Evolutionary conservation across 2,329 filamentous ascomycete species (phyloP).

Genomic region (Nigrospora sphaerica): DNA sequence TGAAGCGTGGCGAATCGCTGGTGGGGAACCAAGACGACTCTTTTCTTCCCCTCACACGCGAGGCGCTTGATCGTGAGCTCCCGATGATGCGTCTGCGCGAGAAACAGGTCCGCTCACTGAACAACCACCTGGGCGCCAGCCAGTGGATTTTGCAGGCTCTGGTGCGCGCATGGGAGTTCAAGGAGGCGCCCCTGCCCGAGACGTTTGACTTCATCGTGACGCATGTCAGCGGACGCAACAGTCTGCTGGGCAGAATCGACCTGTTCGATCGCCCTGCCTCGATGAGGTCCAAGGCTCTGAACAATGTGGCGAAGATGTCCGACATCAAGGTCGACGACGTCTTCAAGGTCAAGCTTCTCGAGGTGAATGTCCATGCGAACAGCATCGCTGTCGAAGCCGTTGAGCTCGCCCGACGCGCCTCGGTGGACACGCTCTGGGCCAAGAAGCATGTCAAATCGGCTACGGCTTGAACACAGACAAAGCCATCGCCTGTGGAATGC

Average conservation of each 20-base stretch:
- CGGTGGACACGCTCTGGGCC: background rate
- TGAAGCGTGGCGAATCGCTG: conserved; percentile 24
- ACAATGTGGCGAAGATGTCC: conserved; percentile 26
- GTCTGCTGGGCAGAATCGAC: conserved; percentile 35
- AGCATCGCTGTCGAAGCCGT: conserved; percentile 39
- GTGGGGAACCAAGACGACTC: conserved; percentile 19
- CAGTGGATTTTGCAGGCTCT: conserved; percentile 55
- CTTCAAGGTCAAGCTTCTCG: conserved; percentile 47
- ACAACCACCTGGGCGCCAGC: conserved; percentile 32
- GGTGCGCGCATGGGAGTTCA: conserved; percentile 51
- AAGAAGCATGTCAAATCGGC: background rate
- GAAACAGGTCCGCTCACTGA: conserved; percentile 38
- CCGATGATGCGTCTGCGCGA: conserved; percentile 46
- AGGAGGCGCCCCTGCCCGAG: conserved; percentile 37
- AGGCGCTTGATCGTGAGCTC: conserved; percentile 35
- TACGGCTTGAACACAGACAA: background rate
- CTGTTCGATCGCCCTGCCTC: conserved; percentile 40
- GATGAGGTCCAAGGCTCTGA: conserved; percentile 31
- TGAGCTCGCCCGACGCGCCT: conserved; percentile 15
- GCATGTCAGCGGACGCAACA: conserved; percentile 23
- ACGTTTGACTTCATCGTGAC: conserved; percentile 41
- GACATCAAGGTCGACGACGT: conserved; percentile 42
- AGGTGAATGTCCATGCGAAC: conserved; percentile 43
- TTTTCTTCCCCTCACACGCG: conserved; percentile 39
- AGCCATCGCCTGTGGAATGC: too few species aligned